Conservation (phyloP, 768 basidiomycete genomes). For the Steccherinum ochraceum region DNA sequence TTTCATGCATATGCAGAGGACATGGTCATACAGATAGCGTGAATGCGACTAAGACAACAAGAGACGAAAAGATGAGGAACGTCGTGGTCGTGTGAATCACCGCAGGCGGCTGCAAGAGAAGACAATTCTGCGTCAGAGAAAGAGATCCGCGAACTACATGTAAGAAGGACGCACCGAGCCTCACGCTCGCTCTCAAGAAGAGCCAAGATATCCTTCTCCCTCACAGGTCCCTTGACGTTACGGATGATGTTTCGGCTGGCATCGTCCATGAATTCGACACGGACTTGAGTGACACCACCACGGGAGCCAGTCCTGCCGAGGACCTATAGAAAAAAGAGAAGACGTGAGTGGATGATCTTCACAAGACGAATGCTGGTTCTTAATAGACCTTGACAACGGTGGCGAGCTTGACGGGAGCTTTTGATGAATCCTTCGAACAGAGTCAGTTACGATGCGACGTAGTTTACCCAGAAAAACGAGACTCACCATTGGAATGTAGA, state of each 20-base stretch:
- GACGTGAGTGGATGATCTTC: conserved; percentile 9
- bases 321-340: conserved; percentile 47
- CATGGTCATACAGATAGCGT: conserved; percentile 11
- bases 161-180: conserved; percentile 72
- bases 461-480: neutral
- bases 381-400: conserved; percentile 85
- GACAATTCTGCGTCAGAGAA: neutral
- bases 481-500: conserved; percentile 24
- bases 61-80: conserved; percentile 6
- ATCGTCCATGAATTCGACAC: conserved; percentile 99
- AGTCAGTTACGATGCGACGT: conserved; percentile 10
- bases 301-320: conserved; percentile 98
- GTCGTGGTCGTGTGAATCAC: conserved; percentile 10
- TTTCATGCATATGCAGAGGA: conserved; percentile 2
- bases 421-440: conserved; percentile 63
- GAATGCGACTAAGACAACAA: conserved; percentile 12
- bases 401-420: conserved; percentile 94
- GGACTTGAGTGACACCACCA: conserved; percentile 98
- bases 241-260: conserved; percentile 93
- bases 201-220: conserved; percentile 93
- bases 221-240: conserved; percentile 97
- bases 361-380: neutral
- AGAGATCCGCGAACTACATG: neutral
- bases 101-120: conserved; percentile 25
- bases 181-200: conserved; percentile 98